These are phyloP conservation scores for Phialophora verrucosa DNA, from an alignment of 2,329 filamentous ascomycete species.

Conservation along the genomic window DNA sequence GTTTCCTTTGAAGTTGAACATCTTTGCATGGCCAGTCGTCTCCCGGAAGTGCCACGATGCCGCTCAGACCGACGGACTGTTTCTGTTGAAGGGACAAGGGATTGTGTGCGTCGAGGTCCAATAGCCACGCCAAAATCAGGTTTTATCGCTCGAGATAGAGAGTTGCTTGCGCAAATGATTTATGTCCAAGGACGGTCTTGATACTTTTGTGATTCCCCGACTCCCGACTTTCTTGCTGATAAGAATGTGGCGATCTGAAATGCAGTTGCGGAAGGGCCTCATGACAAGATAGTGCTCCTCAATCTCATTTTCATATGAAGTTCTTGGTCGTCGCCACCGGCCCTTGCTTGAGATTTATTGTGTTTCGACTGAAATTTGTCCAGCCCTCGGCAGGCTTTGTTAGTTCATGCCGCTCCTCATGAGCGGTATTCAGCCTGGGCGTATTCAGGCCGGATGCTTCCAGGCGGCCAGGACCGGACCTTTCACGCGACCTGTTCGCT, in stretches of 20 bases:
- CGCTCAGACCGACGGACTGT: neutral
- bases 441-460: constrained; percentile 18
- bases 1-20: neutral
- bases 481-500: constrained; percentile 23
- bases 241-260: neutral
- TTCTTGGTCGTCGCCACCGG: constrained; percentile 31
- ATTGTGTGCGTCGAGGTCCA: neutral
- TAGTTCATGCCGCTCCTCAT: constrained; percentile 34
- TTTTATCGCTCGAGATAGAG: neutral
- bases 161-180: neutral
- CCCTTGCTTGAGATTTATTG: constrained; percentile 21
- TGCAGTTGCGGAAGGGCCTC: neutral
- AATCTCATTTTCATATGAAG: constrained; percentile 24
- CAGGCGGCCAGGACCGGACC: constrained; percentile 8
- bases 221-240: neutral
- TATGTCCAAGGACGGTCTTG: neutral
- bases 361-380: constrained; percentile 27
- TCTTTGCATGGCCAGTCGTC: neutral
- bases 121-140: neutral
- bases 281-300: neutral
- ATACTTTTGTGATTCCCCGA: constrained; percentile 2
- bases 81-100: neutral
- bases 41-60: neutral
- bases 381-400: constrained; percentile 31
- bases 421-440: constrained; percentile 15